These are phyloP conservation scores for Rhizoclosmatium globosum DNA, from an alignment of 192 early-diverging fungal genomes.

Conservation along the genomic window DNA sequence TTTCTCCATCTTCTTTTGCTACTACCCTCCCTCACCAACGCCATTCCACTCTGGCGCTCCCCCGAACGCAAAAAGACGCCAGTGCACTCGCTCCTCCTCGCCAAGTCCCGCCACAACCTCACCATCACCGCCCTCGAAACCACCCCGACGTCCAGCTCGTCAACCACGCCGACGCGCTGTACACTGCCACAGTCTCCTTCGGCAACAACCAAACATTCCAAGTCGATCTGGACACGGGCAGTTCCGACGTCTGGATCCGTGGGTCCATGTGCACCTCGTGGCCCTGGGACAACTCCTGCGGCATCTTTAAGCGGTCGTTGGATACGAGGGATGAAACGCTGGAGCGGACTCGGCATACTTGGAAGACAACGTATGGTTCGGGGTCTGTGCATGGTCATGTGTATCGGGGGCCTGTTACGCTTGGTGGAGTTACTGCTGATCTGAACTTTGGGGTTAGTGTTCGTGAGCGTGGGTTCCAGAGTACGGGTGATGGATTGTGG, in stretches of 20 bases:
- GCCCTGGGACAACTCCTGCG: slow-evolving; percentile 40
- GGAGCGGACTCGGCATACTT: neutral
- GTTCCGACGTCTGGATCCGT: slow-evolving; percentile 47
- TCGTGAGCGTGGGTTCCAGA: slow-evolving; percentile 30
- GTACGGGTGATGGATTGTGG: slow-evolving; percentile 45
- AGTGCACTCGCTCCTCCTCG: neutral
- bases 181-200: slow-evolving; percentile 28
- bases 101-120: neutral
- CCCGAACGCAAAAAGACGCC: no score
- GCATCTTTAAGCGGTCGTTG: slow-evolving; percentile 1
- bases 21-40: no score
- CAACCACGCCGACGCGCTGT: slow-evolving; percentile 35
- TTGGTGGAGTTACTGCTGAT: slow-evolving; percentile 32
- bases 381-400: slow-evolving; percentile 39
- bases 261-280: slow-evolving; percentile 38
- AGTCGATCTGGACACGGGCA: slow-evolving; percentile 50
- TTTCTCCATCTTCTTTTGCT: no score
- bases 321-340: slow-evolving; percentile 1
- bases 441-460: slow-evolving; percentile 24
- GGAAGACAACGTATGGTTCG: slow-evolving; percentile 26
- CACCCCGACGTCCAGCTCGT: neutral
- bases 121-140: neutral
- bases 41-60: no score
- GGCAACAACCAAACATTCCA: slow-evolving; percentile 32
- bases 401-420: slow-evolving; percentile 34